Base-by-base conservation (phyloP, 352 stramenopile genomes). In the Phytophthora ohioensis region DNA sequence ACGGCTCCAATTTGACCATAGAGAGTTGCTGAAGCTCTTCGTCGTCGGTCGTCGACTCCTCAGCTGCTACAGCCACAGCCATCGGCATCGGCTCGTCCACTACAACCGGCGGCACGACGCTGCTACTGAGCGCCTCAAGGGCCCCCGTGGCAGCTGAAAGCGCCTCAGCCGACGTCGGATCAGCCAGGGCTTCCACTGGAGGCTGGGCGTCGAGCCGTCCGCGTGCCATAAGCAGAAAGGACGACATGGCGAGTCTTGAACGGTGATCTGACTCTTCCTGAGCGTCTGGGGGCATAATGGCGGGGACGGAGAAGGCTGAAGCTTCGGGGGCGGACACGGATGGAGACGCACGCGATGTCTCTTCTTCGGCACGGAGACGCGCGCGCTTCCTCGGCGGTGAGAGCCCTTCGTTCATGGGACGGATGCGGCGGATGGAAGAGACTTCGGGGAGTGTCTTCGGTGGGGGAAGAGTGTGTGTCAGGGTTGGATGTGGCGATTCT, bases 31-130 rank as follows among this genome's bases (percentile, higher is more conserved):
- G 84, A 46, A 91, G 64, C 62, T 94, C 86, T 64, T 94, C 86
- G 49, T 94, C 84, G 57, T 94, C 86, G 39, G 86, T 94, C 38
- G 85, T 91, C 6, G 84, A 88, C 49, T 92, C 86, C 27, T 94
- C 86, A 1, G 73, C 85, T 3, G 73, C 81, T 21, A 73, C 63
- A 21, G 76, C 69, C 41, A 79, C 51, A 32, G 71, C 70, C 67
- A 85, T 73, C 4, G 57, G 59, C 68, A 79, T 78, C 30, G 69
- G 71, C 49, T 79, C 69, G 45, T 84, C 73, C 5, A 56, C 54
- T 38, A 31, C 42, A 6, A 17, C 3, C 46, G 54, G n/a, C 21
- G 48, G 27, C 27, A 79, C 68, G 4, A 53, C 21, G 43, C 69
- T 59, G 30, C 39, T 75, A 43, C 64, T 78, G 27, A 82, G 71